Conservation (phyloP, 495 filamentous ascomycete species). For the Darksidea phi region DNA sequence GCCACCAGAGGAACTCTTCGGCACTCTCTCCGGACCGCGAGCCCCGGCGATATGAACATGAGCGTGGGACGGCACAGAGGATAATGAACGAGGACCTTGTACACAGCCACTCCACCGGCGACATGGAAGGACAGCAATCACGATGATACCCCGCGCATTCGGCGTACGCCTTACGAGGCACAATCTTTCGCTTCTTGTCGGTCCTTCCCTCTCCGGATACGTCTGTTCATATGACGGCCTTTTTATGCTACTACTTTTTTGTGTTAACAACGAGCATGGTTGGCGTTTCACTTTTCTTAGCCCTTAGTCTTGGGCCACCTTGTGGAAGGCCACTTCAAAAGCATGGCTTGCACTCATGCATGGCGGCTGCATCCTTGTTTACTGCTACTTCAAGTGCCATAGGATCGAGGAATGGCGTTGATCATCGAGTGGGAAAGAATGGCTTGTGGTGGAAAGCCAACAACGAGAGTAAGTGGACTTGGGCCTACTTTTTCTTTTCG, state of each 20-base stretch:
- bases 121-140: neutral
- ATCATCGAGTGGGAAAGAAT: neutral
- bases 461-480: neutral
- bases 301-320: neutral
- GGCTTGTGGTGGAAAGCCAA: neutral
- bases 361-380: too few relatives aligned
- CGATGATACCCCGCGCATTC: neutral
- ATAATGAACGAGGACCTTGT: neutral
- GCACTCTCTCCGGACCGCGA: conserved; percentile 22
- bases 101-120: neutral
- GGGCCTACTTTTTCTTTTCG: conserved; percentile 1
- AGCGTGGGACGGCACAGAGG: neutral
- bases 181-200: conserved; percentile 16
- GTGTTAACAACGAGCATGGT: neutral
- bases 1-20: conserved; percentile 79
- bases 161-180: neutral
- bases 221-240: conserved; percentile 9
- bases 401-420: too few relatives aligned
- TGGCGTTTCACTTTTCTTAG: neutral
- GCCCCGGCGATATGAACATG: conserved; percentile 23
- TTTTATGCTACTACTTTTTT: neutral
- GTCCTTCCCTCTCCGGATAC: conserved; percentile 1
- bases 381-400: too few relatives aligned
- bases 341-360: neutral
- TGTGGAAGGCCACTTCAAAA: neutral